Evolutionary conservation across 257 asterid species (phyloP).

Genomic region (Fraxinus excelsior): DNA sequence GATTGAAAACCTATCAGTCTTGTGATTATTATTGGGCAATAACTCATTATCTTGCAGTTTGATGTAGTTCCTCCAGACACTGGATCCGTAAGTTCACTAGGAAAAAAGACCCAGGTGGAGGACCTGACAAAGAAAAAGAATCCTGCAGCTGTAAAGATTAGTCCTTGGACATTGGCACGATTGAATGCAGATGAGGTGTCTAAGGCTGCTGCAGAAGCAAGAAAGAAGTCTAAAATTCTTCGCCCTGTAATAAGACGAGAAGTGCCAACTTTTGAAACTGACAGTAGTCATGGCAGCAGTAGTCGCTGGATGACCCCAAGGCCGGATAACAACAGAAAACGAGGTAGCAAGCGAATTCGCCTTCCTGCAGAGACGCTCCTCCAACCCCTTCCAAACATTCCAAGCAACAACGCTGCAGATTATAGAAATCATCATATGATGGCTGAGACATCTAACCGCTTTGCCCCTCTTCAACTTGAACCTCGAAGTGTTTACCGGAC

Average conservation of each 20-base stretch:
- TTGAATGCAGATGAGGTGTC: conserved; percentile 86
- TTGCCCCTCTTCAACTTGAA: conserved; percentile 77
- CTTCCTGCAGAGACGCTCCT: conserved; percentile 81
- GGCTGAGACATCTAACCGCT: conserved; percentile 50
- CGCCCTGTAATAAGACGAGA: conserved; percentile 68
- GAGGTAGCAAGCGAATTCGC: conserved; percentile 76
- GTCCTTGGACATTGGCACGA: conserved; percentile 95
- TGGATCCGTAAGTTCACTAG: conserved; percentile 77
- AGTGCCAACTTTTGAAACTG: conserved; percentile 49
- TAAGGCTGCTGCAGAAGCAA: conserved; percentile 95
- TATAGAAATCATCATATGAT: conserved; percentile 36
- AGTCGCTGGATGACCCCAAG: conserved; percentile 50
- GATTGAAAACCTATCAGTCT: neutral
- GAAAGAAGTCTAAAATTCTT: conserved; percentile 80
- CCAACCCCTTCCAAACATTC: conserved; percentile 40
- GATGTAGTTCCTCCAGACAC: conserved; percentile 92
- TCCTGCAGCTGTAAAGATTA: conserved; percentile 81
- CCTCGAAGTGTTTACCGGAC: conserved; percentile 57
- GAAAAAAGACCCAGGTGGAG: conserved; percentile 59
- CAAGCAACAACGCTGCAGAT: conserved; percentile 34
- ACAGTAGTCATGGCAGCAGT: conserved; percentile 71
- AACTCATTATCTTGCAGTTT: conserved; percentile 47
- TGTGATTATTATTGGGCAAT: neutral
- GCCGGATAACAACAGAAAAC: conserved; percentile 61
- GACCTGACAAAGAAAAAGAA: conserved; percentile 76